These are phyloP conservation scores for Phytophthora litchii DNA, from an alignment of 352 stramenopile species.

Conservation along the genomic window DNA sequence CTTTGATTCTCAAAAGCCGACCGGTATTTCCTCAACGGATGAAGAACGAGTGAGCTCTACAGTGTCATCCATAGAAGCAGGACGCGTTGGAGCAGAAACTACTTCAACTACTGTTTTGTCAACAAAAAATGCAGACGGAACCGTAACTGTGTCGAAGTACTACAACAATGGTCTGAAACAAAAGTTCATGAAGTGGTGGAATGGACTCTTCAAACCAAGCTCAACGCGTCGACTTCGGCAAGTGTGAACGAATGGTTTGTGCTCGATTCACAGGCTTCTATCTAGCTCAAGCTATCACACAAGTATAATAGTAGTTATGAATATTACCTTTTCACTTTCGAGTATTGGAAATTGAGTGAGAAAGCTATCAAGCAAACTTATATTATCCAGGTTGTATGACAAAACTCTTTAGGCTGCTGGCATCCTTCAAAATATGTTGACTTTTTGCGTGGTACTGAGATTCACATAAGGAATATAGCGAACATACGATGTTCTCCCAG, in stretches of 20 bases:
- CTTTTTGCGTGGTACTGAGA: too few species aligned
- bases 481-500: too few species aligned
- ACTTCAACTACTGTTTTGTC: background rate
- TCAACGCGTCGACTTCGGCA: slow-evolving; percentile 8
- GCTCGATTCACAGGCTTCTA: background rate
- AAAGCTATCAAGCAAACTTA: too few species aligned
- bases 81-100: background rate
- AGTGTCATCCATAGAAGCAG: background rate
- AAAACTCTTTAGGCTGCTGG: too few species aligned
- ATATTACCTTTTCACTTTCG: too few species aligned
- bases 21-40: background rate
- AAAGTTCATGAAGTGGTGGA: slow-evolving; percentile 9
- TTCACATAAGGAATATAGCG: too few species aligned
- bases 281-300: background rate
- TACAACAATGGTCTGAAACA: slow-evolving; percentile 23
- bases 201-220: slow-evolving; percentile 1
- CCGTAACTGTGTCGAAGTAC: slow-evolving; percentile 18
- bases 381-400: too few species aligned
- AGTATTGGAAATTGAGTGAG: too few species aligned
- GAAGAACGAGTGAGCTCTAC: slow-evolving; percentile 6
- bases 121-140: background rate
- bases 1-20: background rate
- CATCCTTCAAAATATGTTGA: too few species aligned
- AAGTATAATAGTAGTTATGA: background rate
- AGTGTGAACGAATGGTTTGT: background rate